Percentiles rank a stretch among this genome's conserved stretches.
These are phyloP conservation scores for Suillus alpinus DNA, from an alignment of 768 basidiomycete genomes.

Conservation along the genomic window DNA sequence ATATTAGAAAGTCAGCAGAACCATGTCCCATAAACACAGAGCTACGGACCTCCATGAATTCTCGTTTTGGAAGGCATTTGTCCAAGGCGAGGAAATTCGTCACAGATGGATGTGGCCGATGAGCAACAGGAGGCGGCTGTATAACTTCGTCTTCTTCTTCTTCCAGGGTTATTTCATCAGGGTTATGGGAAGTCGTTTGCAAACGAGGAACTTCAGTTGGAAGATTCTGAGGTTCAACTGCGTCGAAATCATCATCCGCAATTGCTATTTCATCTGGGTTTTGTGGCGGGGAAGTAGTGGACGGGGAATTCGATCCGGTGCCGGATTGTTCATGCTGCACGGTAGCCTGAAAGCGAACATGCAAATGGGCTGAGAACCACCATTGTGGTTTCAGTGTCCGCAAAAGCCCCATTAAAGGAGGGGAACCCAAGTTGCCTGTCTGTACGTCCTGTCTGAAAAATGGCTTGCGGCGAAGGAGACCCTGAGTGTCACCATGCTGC, in stretches of 20 bases:
- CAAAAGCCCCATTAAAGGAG: conserved; percentile 78
- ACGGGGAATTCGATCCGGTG: not conserved
- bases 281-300: not conserved
- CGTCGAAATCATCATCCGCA: conserved; percentile 31
- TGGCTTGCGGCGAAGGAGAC: conserved; percentile 70
- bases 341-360: conserved; percentile 79
- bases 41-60: conserved; percentile 72
- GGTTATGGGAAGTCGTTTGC: conserved; percentile 40
- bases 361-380: conserved; percentile 95
- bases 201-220: conserved; percentile 8
- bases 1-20: not conserved
- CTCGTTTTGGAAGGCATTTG: conserved; percentile 76
- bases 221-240: conserved; percentile 3
- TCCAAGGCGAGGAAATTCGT: conserved; percentile 89
- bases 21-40: not conserved
- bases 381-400: conserved; percentile 68
- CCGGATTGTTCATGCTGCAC: conserved; percentile 41
- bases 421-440: conserved; percentile 74
- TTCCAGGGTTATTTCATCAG: conserved; percentile 51
- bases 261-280: conserved; percentile 43
- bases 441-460: conserved; percentile 73
- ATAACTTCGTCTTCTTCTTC: conserved; percentile 45
- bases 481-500: conserved; percentile 66
- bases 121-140: conserved; percentile 29
- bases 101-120: conserved; percentile 19